These are phyloP conservation scores for Orbilia blumenaviensis DNA, from an alignment of 2,329 filamentous ascomycete species.

Conservation along the genomic window DNA sequence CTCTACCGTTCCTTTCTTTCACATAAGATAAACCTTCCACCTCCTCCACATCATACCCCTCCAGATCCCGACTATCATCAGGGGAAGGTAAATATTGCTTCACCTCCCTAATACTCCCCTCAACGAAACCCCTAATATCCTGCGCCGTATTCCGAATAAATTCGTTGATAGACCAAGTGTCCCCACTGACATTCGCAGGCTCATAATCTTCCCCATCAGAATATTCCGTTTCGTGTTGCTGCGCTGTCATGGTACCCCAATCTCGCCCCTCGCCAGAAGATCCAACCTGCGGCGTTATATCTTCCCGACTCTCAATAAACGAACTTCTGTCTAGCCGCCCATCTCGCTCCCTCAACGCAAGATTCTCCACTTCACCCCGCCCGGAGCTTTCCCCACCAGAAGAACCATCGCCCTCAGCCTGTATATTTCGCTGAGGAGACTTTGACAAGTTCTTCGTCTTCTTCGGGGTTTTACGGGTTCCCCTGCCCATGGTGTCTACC, in stretches of 20 bases:
- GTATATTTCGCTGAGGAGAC: neutral
- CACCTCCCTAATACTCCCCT: conserved; percentile 22
- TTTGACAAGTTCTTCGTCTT: neutral
- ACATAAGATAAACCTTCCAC: neutral
- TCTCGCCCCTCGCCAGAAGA: neutral
- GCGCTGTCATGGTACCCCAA: too few species aligned
- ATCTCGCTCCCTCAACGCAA: neutral
- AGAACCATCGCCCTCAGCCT: neutral
- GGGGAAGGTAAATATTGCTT: conserved; percentile 11
- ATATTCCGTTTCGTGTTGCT: neutral
- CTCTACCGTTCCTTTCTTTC: neutral
- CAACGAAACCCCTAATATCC: conserved; percentile 14
- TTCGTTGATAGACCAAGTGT: conserved; percentile 19
- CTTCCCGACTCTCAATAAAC: neutral
- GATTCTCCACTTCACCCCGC: conserved; percentile 4
- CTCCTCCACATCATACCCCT: neutral
- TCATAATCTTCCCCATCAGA: neutral
- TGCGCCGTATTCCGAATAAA: neutral
- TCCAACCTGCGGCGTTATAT: neutral
- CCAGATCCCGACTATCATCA: neutral
- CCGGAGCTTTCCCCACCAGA: neutral
- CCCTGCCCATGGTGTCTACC: neutral
- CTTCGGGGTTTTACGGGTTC: neutral
- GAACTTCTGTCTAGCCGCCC: too few species aligned
- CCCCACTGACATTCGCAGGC: neutral